Base-by-base conservation (phyloP, 1,284 basidiomycete species). In the Heterobasidion annosum region DNA sequence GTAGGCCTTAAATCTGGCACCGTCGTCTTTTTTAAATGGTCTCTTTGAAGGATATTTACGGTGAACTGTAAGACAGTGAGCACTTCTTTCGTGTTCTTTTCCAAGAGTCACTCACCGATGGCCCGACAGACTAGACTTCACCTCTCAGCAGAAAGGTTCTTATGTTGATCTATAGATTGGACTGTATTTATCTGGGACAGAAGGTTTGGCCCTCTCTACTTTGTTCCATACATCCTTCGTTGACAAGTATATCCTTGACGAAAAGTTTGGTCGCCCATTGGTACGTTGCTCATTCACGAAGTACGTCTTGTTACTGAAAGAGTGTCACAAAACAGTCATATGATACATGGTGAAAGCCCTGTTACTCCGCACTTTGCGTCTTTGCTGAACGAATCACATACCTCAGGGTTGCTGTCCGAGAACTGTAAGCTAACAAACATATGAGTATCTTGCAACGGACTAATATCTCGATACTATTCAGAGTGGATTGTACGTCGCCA, bases 141-240 rank as follows among this genome's bases (percentile, higher is more conserved):
- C 13, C 25, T 35, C 25, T 40, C 8, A 34, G 32, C 10, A 34
- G 32, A 56, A 3, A 37, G 16, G 8, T 16, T 37, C 35, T 52
- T 4, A 18, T 8, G 42, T 34, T 18, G 40, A 7, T 16, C 40
- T n/a, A n/a, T 25, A 54, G 93, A 58, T 85, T 95, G 87, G 93
- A 97, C 73, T 92, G 87, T 81, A 89, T 97, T 58, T 97, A 97
- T 66, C 81, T 97, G 18, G 86, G 91, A 5, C 93, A 96, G 68
- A 96, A 95, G 85, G 78, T 86, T 51, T 42, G 73, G 25, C 25
- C 25, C 25, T 25, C 25, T 25, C 25, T 25, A 25, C 3, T 25
- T 25, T 5, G 25, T 4, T 25, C 3, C 25, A 25, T 25, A 25
- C 25, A 25, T 25, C 3, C 25, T 25, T 25, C 25, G 25, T 25